Conservation (phyloP, 345 rosid species). For the Eucalyptus fibrosa region DNA sequence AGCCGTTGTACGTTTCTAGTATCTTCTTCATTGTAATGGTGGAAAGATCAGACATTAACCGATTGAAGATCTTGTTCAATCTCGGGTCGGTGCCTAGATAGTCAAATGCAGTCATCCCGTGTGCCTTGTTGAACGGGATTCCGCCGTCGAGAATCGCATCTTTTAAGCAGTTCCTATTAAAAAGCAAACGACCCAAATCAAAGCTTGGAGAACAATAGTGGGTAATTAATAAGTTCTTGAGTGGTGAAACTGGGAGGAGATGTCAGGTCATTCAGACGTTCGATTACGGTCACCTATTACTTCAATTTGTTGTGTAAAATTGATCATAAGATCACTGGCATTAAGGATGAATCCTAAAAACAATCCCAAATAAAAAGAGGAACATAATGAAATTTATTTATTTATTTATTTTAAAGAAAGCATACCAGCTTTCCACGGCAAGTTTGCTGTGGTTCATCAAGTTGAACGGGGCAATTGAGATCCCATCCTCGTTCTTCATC, state of each 20-base stretch:
- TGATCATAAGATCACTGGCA: background rate
- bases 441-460: constrained; percentile 82
- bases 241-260: background rate
- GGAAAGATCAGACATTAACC: constrained; percentile 65
- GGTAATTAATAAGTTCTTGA: constrained; percentile 21
- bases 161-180: constrained; percentile 56
- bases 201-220: background rate
- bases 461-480: constrained; percentile 44
- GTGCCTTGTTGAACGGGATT: constrained; percentile 66
- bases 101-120: constrained; percentile 68
- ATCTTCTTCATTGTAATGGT: constrained; percentile 62
- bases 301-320: background rate
- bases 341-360: background rate
- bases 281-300: background rate
- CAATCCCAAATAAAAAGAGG: background rate
- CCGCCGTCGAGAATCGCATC: constrained; percentile 78
- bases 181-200: background rate
- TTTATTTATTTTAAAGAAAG: background rate
- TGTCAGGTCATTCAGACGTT: rapidly evolving
- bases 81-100: constrained; percentile 62
- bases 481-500: constrained; percentile 74
- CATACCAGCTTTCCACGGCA: constrained; percentile 86
- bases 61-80: constrained; percentile 71
- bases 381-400: background rate
- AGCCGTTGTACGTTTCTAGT: constrained; percentile 65